phyloP scores from a whole-genome alignment of 805 yeast species.

The Spathaspora girioi region DNA sequence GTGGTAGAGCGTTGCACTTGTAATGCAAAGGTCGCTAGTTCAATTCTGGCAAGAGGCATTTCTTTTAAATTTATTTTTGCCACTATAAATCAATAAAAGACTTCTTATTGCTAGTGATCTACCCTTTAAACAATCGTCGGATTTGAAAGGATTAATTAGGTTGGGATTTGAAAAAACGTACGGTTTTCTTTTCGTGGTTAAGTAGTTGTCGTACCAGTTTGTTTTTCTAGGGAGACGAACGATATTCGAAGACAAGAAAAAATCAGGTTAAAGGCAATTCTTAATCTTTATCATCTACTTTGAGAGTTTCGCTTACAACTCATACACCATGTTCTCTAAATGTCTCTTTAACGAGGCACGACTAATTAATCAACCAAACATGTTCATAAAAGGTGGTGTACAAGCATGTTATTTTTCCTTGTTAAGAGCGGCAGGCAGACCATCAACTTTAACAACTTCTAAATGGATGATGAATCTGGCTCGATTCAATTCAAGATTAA shows the following conservation, averaged over 20 bases:
- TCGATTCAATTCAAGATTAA: background rate
- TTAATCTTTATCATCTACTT: background rate
- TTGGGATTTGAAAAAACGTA: no score
- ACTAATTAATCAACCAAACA: background rate
- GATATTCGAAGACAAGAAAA: background rate
- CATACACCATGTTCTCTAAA: background rate
- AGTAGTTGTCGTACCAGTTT: no score
- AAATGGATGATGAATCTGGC: background rate
- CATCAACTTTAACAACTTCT: background rate
- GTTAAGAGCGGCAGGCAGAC: background rate
- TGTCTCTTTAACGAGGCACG: background rate
- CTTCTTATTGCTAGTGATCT: background rate
- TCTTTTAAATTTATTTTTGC: conserved; percentile 1
- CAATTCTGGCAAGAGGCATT: conserved; percentile 83
- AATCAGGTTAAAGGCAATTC: background rate
- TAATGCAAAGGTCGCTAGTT: conserved; percentile 97
- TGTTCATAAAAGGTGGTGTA: background rate
- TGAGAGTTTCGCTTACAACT: no score
- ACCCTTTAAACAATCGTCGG: no score
- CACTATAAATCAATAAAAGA: background rate
- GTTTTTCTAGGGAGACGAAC: no score
- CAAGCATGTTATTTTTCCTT: background rate
- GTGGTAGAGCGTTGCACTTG: conserved; percentile 99
- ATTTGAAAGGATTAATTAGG: no score
- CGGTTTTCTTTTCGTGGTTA: no score